Percentiles rank a stretch among this genome's conserved stretches.
Evolutionary conservation across 2,329 filamentous ascomycete species (phyloP).

Genomic region (Ophiostoma novo-ulmi): DNA sequence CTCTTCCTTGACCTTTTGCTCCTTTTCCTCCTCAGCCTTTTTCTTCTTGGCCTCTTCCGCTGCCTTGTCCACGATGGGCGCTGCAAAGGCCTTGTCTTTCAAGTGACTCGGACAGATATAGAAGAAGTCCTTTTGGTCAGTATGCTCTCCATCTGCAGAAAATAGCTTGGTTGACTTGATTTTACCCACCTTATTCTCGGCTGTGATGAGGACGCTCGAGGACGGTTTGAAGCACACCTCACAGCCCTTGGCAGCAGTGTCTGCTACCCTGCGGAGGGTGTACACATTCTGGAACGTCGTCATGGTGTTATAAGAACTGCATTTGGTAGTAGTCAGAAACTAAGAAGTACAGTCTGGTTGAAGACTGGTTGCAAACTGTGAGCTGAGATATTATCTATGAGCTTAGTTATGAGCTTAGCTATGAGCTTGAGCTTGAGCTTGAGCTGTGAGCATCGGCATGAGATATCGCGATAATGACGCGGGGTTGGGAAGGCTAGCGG

Average conservation of each 20-base stretch:
- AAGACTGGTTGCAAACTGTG: not conserved
- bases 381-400: not conserved
- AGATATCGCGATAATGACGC: slow-evolving; percentile 6
- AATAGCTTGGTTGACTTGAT: no score
- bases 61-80: slow-evolving; percentile 65
- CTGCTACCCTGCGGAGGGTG: slow-evolving; percentile 79
- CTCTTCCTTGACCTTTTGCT: slow-evolving; percentile 61
- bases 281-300: slow-evolving; percentile 70
- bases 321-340: not conserved
- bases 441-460: not conserved
- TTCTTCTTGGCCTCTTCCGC: slow-evolving; percentile 60
- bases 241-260: slow-evolving; percentile 76
- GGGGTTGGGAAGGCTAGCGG: not conserved
- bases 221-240: slow-evolving; percentile 88
- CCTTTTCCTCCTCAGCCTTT: slow-evolving; percentile 58
- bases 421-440: not conserved
- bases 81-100: slow-evolving; percentile 75
- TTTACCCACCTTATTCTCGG: slow-evolving; percentile 70
- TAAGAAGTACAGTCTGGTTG: no score
- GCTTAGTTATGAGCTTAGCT: not conserved
- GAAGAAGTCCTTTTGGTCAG: slow-evolving; percentile 65
- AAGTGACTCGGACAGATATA: slow-evolving; percentile 82
- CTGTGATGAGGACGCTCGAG: slow-evolving; percentile 79
- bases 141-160: slow-evolving; percentile 26
- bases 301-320: not conserved